phyloP scores from a whole-genome alignment of 2,329 filamentous ascomycete species.

The Mycocentrospora acerina region DNA sequence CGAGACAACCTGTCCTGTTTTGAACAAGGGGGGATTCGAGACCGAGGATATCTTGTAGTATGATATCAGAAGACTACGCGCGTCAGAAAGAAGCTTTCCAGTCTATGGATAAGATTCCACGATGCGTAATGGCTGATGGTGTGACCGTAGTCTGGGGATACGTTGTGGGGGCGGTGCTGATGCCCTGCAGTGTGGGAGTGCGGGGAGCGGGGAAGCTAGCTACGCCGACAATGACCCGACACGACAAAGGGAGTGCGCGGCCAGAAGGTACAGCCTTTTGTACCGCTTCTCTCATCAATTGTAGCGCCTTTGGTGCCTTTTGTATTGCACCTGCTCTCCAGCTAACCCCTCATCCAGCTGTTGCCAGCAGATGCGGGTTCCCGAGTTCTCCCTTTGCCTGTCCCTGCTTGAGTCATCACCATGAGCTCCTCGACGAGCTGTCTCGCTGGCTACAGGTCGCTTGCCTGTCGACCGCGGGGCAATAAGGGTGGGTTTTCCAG shows the following conservation, averaged over 20 bases:
- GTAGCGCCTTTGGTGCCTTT: conserved; percentile 15
- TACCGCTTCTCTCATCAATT: conserved; percentile 21
- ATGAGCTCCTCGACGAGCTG: conserved; percentile 34
- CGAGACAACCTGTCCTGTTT: too few species aligned
- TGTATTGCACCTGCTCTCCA: conserved; percentile 12
- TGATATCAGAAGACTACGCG: too few species aligned
- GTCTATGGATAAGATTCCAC: too few species aligned
- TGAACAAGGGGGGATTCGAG: too few species aligned
- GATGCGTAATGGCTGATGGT: too few species aligned
- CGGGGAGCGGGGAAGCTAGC: conserved; percentile 21
- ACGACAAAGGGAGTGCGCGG: conserved; percentile 15
- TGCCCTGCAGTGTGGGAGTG: conserved; percentile 13
- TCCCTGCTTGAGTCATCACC: conserved; percentile 24
- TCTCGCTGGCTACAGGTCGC: conserved; percentile 26
- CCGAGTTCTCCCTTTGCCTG: conserved; percentile 20
- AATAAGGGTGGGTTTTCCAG: conserved; percentile 15
- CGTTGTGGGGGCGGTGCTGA: conserved; percentile 11
- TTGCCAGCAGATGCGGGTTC: conserved; percentile 38
- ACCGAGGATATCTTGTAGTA: too few species aligned
- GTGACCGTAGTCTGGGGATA: background rate
- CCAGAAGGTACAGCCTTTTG: conserved; percentile 27
- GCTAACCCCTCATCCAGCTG: conserved; percentile 8
- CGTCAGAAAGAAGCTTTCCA: too few species aligned
- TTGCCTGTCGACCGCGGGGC: conserved; percentile 27
- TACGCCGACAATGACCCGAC: conserved; percentile 22